Base-by-base conservation (phyloP, 495 filamentous ascomycete species). In the Xylaria grammica region DNA sequence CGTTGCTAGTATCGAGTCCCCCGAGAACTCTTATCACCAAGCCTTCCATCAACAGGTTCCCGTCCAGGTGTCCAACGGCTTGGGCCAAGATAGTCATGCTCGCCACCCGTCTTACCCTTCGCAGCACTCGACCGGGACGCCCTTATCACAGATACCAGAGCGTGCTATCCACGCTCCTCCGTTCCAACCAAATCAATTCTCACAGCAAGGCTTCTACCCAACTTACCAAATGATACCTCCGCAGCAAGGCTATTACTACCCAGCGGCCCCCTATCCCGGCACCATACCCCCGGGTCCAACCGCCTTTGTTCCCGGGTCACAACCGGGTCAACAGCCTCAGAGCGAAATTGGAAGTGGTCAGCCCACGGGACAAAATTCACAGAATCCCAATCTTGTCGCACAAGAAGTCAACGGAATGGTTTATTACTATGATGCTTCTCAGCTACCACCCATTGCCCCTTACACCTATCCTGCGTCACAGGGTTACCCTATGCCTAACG, bases 351-450 rank as follows among this genome's bases (percentile, higher is more conserved):
- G 62, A 68, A 74, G 58, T 55, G 76, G 42, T 69, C 82, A 69
- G 73, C 80, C 49, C 75, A 85, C 70, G 66, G 82, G 73, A 1
- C 67, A 71, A 29, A 64, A 22, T 15, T 56, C 62, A 7, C 77
- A 84, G 3, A 85, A 87, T 60, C 74, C 85, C 8, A 89, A 86
- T 67, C 90, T 92, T 29, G 90, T 98, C 52, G 92, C 93, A 2
- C 94, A 97, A 72, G 95, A 98, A 78, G 86, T 88, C 66, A 93
- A 94, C 66, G 95, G 96, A 50, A 97, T 94, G 81, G 93, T 97
- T 4, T 98, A 97, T 75, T 99, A 97, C 74, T 93, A 93, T 63
- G 89, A 96, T 70, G 83, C 90, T 32, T 83, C 88, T 10, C 90
- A 95, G 74, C 79, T 92, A 61, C 82, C 82, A 45, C 72, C 84